Evolutionary conservation across 2,329 filamentous ascomycete species (phyloP), one percentile per base, ranked within the genome.

Genomic region (Raffaelea arxii): DNA sequence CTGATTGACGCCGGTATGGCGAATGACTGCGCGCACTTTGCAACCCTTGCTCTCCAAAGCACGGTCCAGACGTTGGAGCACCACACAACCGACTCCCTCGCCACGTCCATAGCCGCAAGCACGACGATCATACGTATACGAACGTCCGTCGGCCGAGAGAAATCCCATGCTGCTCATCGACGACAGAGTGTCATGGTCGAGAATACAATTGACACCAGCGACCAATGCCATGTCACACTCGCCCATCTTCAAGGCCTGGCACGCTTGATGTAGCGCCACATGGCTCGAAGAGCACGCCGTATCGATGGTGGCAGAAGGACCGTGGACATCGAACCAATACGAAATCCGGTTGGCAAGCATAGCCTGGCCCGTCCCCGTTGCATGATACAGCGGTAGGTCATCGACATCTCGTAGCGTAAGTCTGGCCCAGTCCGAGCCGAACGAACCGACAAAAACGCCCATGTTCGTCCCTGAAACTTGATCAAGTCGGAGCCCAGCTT

Each of bases 81-180:
- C 57, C 2, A 80, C 39, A 7, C 68, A 65, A 0, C 65, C 71
- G 12, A 71, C 57, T 3, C 76, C 77, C 54, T 80, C 77, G 16
- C 75, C 77, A n/a, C 76, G 66, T 0, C 68, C 74, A 51, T 80
- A 81, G 1, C 78, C 78, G 49, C 77, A 66, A 0, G 72, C 77
- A 4, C 54, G 54, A 3, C 59, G 56, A 49, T 79, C 76, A 61
- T 70, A 77, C 58, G 68, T 69, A 30, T 63, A 64, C 37, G 64
- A 72, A 44, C 62, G 63, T 2, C 69, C 68, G 1, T 65, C 60
- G 1, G 67, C 65, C 42, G 66, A 69, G 0, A 73, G 59, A 62
- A 71, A 71, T 47, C 67, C 63, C 22, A 71, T 53, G 40, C 59
- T 66, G 0, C 65, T 65, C 52, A 68, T 66, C 32, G 60, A 61